phyloP scores from a whole-genome alignment of 2,329 filamentous ascomycete species.

The Graphiopsis chlorocephala region DNA sequence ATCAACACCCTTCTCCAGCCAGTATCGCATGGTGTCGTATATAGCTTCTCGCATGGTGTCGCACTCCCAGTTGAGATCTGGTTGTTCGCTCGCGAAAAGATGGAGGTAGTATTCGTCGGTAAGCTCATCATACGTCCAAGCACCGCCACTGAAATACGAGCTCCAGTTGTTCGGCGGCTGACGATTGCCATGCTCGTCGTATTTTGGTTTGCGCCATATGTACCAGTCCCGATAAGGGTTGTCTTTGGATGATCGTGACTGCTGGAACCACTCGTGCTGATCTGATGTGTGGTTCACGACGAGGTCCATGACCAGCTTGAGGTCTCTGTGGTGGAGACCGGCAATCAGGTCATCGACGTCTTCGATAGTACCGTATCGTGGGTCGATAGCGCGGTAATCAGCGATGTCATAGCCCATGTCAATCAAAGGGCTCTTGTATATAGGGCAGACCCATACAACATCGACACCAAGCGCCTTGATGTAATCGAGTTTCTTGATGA shows the following conservation, averaged over 20 bases:
- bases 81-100: constrained; percentile 73
- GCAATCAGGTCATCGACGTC: constrained; percentile 62
- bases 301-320: constrained; percentile 69
- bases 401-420: constrained; percentile 69
- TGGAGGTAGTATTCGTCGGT: constrained; percentile 75
- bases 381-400: constrained; percentile 63
- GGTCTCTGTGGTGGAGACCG: constrained; percentile 58
- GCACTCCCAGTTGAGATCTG: constrained; percentile 83
- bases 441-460: constrained; percentile 65
- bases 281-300: constrained; percentile 74
- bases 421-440: constrained; percentile 60
- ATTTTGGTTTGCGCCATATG: constrained; percentile 29
- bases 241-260: constrained; percentile 60
- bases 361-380: constrained; percentile 61
- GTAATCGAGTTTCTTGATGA: constrained; percentile 60
- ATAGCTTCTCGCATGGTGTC: constrained; percentile 64
- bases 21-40: constrained; percentile 63
- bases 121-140: constrained; percentile 69
- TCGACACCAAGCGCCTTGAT: constrained; percentile 58
- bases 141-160: constrained; percentile 55
- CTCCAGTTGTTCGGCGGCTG: constrained; percentile 75
- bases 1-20: constrained; percentile 67
- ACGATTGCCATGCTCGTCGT: constrained; percentile 54
- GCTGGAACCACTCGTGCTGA: constrained; percentile 66
- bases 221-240: constrained; percentile 65